Evolutionary conservation across 2,329 filamentous ascomycete species (phyloP).

Genomic region (Alternaria sp.): DNA sequence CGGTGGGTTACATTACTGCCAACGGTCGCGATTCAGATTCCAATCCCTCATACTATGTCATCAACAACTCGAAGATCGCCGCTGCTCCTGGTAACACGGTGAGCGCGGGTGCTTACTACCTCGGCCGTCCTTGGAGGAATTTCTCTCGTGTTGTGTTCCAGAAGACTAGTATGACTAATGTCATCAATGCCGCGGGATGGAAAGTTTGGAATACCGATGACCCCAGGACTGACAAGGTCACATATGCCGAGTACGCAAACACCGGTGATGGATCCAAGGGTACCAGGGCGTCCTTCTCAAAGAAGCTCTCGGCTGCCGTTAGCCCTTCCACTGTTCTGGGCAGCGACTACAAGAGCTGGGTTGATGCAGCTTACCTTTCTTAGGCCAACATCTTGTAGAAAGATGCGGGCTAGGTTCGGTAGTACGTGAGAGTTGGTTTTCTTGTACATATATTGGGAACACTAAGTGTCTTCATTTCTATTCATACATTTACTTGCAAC

Average conservation of each 20-base stretch:
- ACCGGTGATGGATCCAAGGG: constrained; percentile 63
- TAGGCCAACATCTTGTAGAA: constrained; percentile 4
- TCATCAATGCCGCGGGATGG: constrained; percentile 69
- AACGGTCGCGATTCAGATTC: constrained; percentile 40
- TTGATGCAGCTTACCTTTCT: constrained; percentile 40
- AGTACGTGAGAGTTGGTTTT: neutral
- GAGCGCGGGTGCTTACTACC: constrained; percentile 52
- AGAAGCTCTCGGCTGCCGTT: constrained; percentile 50
- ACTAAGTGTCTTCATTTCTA: neutral
- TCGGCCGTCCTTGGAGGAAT: constrained; percentile 61
- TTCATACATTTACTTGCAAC: neutral
- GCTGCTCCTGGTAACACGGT: constrained; percentile 51
- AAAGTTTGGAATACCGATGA: constrained; percentile 59
- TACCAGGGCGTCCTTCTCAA: constrained; percentile 59
- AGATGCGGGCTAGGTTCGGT: neutral
- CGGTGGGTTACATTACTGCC: constrained; percentile 51
- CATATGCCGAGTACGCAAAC: constrained; percentile 67
- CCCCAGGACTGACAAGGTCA: constrained; percentile 59
- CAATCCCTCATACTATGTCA: constrained; percentile 59
- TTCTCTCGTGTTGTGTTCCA: constrained; percentile 62
- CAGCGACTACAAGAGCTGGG: constrained; percentile 38
- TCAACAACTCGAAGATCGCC: constrained; percentile 60
- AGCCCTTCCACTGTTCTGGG: constrained; percentile 56
- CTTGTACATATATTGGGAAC: neutral
- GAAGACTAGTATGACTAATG: constrained; percentile 57